phyloP scores from a whole-genome alignment of 306 rosid genomes.

The Inga leiocalycina region DNA sequence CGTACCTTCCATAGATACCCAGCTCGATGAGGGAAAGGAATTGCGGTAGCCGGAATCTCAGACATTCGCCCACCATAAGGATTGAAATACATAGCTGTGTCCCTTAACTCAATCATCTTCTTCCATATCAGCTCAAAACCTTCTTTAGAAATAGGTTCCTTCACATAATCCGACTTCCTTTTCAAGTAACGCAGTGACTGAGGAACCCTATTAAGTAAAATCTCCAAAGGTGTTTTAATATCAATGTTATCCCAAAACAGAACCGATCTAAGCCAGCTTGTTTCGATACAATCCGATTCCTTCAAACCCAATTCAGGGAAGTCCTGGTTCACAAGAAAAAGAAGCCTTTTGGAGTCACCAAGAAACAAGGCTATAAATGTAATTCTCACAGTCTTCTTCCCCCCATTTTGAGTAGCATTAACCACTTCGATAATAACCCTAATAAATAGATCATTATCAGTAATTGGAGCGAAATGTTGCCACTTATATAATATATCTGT shows the following conservation, averaged over 20 bases:
- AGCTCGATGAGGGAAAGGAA: neutral
- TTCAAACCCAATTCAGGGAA: neutral
- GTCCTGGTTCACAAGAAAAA: neutral
- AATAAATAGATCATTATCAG: no score
- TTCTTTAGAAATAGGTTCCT: no score
- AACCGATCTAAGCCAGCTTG: neutral
- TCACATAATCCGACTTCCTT: neutral
- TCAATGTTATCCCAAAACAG: neutral
- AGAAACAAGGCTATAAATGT: neutral
- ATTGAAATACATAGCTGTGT: neutral
- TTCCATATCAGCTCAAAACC: no score
- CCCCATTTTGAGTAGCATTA: no score
- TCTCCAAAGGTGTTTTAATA: neutral
- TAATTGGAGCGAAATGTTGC: no score
- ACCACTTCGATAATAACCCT: no score
- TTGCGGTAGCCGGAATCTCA: neutral
- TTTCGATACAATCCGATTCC: neutral
- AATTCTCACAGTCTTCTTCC: neutral
- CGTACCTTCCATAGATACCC: conserved; percentile 32
- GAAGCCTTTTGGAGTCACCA: neutral
- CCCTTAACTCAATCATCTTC: no score
- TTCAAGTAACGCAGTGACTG: neutral
- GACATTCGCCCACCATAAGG: neutral
- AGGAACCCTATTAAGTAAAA: neutral
- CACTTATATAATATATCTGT: no score